These are phyloP conservation scores for Coemansia sp. DNA, from an alignment of 192 early-diverging fungal species.

Conservation along the genomic window DNA sequence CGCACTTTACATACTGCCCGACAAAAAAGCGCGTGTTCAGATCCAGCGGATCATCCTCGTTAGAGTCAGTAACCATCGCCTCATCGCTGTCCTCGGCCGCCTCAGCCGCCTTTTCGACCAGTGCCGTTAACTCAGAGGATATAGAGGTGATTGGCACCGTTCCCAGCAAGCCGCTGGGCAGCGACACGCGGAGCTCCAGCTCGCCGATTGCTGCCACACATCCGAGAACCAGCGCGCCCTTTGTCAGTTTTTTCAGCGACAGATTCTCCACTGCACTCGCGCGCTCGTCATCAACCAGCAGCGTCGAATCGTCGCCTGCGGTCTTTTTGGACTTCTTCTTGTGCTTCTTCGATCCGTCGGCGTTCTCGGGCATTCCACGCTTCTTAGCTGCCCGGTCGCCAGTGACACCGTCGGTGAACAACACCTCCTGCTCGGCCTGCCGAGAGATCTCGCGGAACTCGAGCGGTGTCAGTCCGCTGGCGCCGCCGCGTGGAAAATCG, in stretches of 20 bases:
- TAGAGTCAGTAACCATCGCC: constrained; percentile 40
- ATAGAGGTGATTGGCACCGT: constrained; percentile 85
- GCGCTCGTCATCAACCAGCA: constrained; percentile 18
- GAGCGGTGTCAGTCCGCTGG: constrained; percentile 71
- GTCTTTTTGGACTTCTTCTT: constrained; percentile 54
- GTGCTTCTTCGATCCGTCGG: constrained; percentile 17
- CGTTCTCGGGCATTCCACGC: constrained; percentile 51
- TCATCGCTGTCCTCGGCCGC: constrained; percentile 55
- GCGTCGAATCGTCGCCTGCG: background rate
- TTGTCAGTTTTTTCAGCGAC: constrained; percentile 57
- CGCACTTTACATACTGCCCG: constrained; percentile 82
- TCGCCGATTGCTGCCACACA: constrained; percentile 75
- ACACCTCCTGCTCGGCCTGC: constrained; percentile 69
- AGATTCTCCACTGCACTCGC: constrained; percentile 33
- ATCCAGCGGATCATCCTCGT: constrained; percentile 57
- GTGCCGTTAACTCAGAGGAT: constrained; percentile 64
- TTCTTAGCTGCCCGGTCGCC: constrained; percentile 53
- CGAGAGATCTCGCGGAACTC: constrained; percentile 75
- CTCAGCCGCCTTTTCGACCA: constrained; percentile 64
- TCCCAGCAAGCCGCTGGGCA: constrained; percentile 83
- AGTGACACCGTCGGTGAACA: constrained; percentile 46
- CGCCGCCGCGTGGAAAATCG: constrained; percentile 86
- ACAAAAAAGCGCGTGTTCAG: constrained; percentile 66
- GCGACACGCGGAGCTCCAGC: constrained; percentile 73
- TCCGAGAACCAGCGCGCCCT: constrained; percentile 73